phyloP scores from a whole-genome alignment of 495 filamentous ascomycete genomes.

The Penicillium nucicola region DNA sequence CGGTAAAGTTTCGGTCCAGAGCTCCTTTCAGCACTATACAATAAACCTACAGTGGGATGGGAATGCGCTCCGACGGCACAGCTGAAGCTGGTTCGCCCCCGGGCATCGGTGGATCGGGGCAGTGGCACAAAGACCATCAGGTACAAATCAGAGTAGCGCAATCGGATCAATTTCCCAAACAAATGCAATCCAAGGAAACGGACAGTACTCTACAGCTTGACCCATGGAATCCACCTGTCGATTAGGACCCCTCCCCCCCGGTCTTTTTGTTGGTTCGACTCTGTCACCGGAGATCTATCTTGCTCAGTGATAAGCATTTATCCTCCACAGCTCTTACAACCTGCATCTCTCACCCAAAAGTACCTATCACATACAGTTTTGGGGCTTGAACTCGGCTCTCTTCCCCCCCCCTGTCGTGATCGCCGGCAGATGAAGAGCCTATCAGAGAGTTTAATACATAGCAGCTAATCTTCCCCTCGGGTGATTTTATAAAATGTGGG shows the following conservation, averaged over 20 bases:
- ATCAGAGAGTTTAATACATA: constrained; percentile 15
- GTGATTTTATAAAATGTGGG: constrained; percentile 21
- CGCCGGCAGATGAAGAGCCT: constrained; percentile 16
- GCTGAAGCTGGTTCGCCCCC: too few species aligned
- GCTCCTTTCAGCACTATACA: not conserved
- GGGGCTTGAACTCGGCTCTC: constrained; percentile 10
- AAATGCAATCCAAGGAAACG: constrained; percentile 8
- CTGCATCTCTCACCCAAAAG: constrained; percentile 9
- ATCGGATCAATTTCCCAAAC: constrained; percentile 11
- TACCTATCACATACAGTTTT: constrained; percentile 11
- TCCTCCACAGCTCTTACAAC: not conserved
- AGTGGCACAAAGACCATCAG: constrained; percentile 6
- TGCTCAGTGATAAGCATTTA: constrained; percentile 14
- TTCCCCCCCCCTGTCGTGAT: constrained; percentile 10
- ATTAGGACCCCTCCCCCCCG: not conserved
- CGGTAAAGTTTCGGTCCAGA: not conserved
- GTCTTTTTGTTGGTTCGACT: constrained; percentile 6
- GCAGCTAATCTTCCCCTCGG: not conserved
- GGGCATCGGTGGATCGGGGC: constrained; percentile 1
- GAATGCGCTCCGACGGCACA: too few species aligned
- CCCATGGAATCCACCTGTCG: constrained; percentile 13
- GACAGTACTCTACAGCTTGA: too few species aligned
- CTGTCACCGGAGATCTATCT: constrained; percentile 16
- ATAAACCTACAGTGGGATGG: not conserved
- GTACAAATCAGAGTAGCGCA: constrained; percentile 11